Conservation (phyloP, 345 rosid genomes). For the Rhodomyrtus tomentosa region DNA sequence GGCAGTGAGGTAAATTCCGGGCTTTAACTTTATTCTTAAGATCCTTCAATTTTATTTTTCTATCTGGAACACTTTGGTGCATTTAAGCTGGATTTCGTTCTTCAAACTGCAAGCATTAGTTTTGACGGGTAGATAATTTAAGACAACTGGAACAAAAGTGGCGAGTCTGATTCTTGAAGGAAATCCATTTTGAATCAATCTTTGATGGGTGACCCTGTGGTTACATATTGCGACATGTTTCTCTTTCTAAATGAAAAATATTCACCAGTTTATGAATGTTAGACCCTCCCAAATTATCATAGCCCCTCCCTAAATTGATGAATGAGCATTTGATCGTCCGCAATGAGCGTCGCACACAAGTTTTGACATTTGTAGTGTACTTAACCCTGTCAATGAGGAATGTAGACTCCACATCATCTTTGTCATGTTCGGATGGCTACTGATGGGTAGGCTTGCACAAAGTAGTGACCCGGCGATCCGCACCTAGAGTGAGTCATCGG, state of each 20-base stretch:
- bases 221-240: neutral
- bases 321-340: neutral
- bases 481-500: too few species aligned
- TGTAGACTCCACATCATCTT: too few species aligned
- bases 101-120: neutral
- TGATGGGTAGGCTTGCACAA: too few species aligned
- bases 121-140: neutral
- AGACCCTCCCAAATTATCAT: neutral
- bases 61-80: neutral
- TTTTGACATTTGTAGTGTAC: too few species aligned
- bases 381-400: too few species aligned
- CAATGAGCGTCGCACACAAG: neutral
- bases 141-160: neutral
- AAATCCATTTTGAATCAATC: neutral
- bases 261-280: neutral
- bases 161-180: neutral
- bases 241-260: neutral
- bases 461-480: too few species aligned
- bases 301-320: neutral
- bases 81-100: neutral
- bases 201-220: neutral
- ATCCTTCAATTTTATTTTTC: neutral
- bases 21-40: neutral
- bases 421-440: too few species aligned
- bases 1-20: constrained; percentile 24